Percentiles rank a stretch among this genome's conserved stretches.
Evolutionary conservation across 306 rosid genomes (phyloP).

Genomic region (Gastrolobium villosum): DNA sequence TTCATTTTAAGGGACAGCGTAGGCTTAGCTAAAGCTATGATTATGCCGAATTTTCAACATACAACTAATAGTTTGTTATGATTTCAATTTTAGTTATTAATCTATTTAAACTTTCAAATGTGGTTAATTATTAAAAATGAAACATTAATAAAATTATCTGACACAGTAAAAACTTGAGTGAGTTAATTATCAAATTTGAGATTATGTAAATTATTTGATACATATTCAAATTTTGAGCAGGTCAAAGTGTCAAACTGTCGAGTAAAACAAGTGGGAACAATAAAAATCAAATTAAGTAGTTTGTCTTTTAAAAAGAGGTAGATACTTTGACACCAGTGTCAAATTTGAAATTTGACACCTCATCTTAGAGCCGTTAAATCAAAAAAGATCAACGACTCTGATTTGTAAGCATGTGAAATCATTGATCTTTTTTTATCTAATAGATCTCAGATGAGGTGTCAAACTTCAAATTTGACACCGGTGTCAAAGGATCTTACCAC

Average conservation of each 20-base stretch:
- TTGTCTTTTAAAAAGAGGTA: background rate
- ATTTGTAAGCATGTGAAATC: no score
- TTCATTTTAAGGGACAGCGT: conserved; percentile 23
- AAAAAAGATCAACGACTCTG: no score
- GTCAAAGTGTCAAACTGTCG: background rate
- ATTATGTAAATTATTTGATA: background rate
- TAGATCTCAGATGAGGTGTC: no score
- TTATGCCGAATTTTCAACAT: conserved; percentile 25
- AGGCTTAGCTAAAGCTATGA: conserved; percentile 31
- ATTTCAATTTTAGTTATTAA: background rate
- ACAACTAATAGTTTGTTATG: background rate
- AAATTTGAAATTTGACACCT: no score
- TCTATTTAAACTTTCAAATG: background rate
- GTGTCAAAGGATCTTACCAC: no score
- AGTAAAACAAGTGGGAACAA: background rate
- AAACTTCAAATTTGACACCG: no score
- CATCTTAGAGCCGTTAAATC: no score
- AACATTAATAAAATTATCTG: background rate
- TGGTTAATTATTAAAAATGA: background rate
- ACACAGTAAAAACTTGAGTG: background rate
- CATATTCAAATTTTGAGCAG: background rate
- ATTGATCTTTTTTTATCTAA: no score
- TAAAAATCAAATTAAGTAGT: background rate
- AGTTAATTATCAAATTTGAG: background rate
- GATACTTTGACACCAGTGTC: no score